Percentiles rank a stretch among this genome's conserved stretches.
Evolutionary conservation across 2,329 filamentous ascomycete genomes (phyloP).

Genomic region (Lasiodiplodia citricola): DNA sequence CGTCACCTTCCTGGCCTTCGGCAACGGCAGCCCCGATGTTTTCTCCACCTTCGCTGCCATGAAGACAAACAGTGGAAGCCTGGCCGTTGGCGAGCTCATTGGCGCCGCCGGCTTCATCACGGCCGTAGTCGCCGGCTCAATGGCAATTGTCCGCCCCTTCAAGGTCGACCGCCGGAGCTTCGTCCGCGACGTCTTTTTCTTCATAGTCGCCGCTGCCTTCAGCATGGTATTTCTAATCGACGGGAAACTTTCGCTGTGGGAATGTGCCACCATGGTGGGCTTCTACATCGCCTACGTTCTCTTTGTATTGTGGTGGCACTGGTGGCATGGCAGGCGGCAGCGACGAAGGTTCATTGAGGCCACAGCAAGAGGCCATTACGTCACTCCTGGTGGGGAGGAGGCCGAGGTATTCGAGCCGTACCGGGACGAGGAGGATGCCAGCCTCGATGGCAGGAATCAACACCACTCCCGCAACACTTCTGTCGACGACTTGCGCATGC

Average conservation of each 20-base stretch:
- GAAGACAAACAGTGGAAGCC: conserved; percentile 93
- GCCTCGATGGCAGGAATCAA: conserved; percentile 48
- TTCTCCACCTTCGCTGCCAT: conserved; percentile 99
- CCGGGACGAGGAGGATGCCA: conserved; percentile 49
- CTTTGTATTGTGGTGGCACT: conserved; percentile 91
- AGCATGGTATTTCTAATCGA: conserved; percentile 88
- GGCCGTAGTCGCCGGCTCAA: conserved; percentile 92
- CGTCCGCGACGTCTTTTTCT: conserved; percentile 89
- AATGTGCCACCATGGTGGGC: conserved; percentile 86
- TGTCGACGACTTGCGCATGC: conserved; percentile 66
- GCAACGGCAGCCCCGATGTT: conserved; percentile 96
- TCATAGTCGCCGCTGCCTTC: conserved; percentile 84
- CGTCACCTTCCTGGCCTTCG: conserved; percentile 95
- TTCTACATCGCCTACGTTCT: conserved; percentile 91
- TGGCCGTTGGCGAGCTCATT: conserved; percentile 93
- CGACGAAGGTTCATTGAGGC: conserved; percentile 68
- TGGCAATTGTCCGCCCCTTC: conserved; percentile 96
- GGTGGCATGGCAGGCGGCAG: conserved; percentile 72
- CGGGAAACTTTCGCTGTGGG: conserved; percentile 83
- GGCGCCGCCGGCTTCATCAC: conserved; percentile 96
- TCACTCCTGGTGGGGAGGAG: conserved; percentile 65
- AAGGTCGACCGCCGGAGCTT: conserved; percentile 89
- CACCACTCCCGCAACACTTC: conserved; percentile 44
- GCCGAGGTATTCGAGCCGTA: conserved; percentile 60
- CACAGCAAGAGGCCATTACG: conserved; percentile 75